These are phyloP conservation scores for Penstemon eatonii DNA, from an alignment of 257 asterid genomes.

Conservation along the genomic window DNA sequence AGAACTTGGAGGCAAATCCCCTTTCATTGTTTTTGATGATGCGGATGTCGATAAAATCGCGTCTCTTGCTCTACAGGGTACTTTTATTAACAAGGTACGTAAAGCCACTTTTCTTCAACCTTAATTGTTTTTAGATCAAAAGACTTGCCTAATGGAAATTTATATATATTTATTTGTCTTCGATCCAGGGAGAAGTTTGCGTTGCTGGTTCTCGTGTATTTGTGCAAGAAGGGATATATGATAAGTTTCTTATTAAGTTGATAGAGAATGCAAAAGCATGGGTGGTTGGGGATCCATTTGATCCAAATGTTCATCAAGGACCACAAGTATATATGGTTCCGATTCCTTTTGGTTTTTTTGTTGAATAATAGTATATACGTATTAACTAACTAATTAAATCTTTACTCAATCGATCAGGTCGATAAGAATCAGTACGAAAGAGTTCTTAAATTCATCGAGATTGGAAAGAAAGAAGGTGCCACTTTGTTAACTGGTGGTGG, in stretches of 20 bases:
- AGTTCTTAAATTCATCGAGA: conserved; percentile 58
- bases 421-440: conserved; percentile 57
- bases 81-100: conserved; percentile 69
- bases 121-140: background rate
- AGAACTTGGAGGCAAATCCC: conserved; percentile 87
- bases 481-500: conserved; percentile 64
- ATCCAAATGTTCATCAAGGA: conserved; percentile 66
- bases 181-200: conserved; percentile 69
- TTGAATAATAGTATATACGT: no score
- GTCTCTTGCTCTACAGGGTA: conserved; percentile 50
- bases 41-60: conserved; percentile 67
- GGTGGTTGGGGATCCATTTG: conserved; percentile 81
- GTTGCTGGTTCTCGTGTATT: conserved; percentile 77
- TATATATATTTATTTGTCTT: background rate
- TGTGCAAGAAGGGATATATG: conserved; percentile 76
- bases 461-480: conserved; percentile 77
- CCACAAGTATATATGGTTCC: conserved; percentile 54
- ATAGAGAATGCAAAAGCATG: conserved; percentile 54
- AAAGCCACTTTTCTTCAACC: background rate
- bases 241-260: conserved; percentile 46
- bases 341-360: background rate
- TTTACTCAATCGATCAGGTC: conserved; percentile 33
- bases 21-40: conserved; percentile 70
- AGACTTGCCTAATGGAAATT: no score
- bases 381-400: background rate